Evolutionary conservation across 2,329 filamentous ascomycete genomes (phyloP), one percentile per base, ranked within the genome.

Genomic region (Aspergillus felis): DNA sequence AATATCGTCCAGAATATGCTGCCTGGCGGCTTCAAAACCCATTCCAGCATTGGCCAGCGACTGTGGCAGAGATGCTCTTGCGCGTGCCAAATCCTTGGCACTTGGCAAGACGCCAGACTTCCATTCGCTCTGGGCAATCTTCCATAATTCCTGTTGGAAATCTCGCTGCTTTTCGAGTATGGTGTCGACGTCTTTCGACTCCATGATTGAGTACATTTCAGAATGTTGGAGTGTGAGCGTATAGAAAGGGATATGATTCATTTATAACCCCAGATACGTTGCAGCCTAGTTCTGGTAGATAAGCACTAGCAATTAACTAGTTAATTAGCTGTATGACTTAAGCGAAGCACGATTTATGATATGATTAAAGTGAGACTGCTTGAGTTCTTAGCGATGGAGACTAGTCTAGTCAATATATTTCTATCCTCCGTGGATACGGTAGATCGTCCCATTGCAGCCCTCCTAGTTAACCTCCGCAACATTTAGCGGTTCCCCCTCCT

Each of bases 1-100:
- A 48, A 80, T 71, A 41, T 77, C 71, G 22, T 73, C 57, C 3
- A 76, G 25, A n/a, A 80, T 66, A 57, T 80, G 77, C 17, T 63
- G 58, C 53, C 69, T 70, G n/a, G 69, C 64, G 9, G 61, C 56
- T 38, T 71, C 66, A 17, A 74, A 69, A 1, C 69, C 70, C 10
- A 66, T 53, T 17, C 74, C 75, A 5, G 62, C 56, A 14, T 59
- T 54, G 8, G 67, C 61, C 17, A 77, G 69, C 10, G 60, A 51
- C 17, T 58, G 49, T 2, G 70, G 66, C 7, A 77, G 68, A 20
- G 72, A 74, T 29, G 62, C 60, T 55, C 72, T 66, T n/a, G 73
- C 72, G 50, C 62, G 66, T 20, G 64, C 60, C 17, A 77, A 55
- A 17, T 60, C 57, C 32, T 70, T 59, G 14, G 66, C 53, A 41